phyloP scores from a whole-genome alignment of 257 asterid species.

The Marsdenia floribunda region DNA sequence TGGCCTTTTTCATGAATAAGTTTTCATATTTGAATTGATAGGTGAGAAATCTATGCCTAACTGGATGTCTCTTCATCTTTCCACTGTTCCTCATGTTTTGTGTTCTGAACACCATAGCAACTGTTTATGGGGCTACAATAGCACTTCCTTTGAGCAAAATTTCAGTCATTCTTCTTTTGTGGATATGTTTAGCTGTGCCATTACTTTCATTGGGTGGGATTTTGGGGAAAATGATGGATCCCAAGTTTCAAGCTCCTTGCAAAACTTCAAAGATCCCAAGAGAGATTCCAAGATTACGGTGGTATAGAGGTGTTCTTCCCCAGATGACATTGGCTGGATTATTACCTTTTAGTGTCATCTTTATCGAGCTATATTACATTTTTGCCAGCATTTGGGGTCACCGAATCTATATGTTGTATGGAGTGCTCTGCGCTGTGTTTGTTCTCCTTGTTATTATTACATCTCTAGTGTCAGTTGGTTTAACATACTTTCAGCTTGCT shows the following conservation, averaged over 20 bases:
- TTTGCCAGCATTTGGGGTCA: conserved; percentile 30
- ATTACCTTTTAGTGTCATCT: conserved; percentile 23
- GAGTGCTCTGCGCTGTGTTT: conserved; percentile 23
- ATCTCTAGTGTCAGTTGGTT: conserved; percentile 22
- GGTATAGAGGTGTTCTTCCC: conserved; percentile 23
- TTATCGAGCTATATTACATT: conserved; percentile 23
- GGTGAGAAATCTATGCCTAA: conserved; percentile 24
- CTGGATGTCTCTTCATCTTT: conserved; percentile 24
- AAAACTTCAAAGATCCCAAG: conserved; percentile 26
- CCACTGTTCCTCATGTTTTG: conserved; percentile 25
- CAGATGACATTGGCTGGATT: conserved; percentile 32
- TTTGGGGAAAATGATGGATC: conserved; percentile 20
- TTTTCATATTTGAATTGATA: conserved; percentile 6
- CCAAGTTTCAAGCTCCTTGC: conserved; percentile 27
- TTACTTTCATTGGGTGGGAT: conserved; percentile 26
- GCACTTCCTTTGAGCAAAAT: conserved; percentile 25
- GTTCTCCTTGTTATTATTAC: conserved; percentile 21
- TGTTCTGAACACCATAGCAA: conserved; percentile 28
- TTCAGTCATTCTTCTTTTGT: conserved; percentile 18
- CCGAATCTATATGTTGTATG: conserved; percentile 17
- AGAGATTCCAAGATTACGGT: conserved; percentile 27
- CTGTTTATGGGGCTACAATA: conserved; percentile 16
- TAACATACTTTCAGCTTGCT: conserved; percentile 32
- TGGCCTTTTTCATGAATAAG: neutral
- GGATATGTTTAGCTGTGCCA: conserved; percentile 18